These are phyloP conservation scores for Cinchona pubescens DNA, from an alignment of 257 asterid species.

Conservation along the genomic window DNA sequence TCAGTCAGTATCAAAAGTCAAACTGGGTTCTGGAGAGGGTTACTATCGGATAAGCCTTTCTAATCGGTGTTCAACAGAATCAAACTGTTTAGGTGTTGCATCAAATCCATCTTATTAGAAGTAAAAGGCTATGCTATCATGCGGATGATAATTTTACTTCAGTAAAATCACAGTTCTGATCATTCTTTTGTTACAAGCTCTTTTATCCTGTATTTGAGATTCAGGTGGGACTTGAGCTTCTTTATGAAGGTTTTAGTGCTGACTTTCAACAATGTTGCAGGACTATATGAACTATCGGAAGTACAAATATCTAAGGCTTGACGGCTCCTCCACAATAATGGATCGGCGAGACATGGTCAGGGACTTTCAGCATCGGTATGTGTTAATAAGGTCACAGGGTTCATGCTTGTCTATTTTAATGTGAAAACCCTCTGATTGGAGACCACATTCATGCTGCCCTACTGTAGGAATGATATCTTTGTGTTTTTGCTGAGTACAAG, in stretches of 20 bases:
- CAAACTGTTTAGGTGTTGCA: too few species aligned
- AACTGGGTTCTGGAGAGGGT: too few species aligned
- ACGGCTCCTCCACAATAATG: constrained; percentile 89
- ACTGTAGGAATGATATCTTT: constrained; percentile 72
- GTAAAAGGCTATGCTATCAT: not conserved
- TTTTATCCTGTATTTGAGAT: not conserved
- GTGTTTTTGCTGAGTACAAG: constrained; percentile 97
- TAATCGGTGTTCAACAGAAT: too few species aligned
- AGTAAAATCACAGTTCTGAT: not conserved
- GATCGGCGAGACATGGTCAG: constrained; percentile 98
- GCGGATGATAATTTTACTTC: not conserved
- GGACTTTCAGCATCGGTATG: constrained; percentile 94
- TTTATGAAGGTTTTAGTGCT: constrained; percentile 3
- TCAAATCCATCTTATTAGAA: not conserved
- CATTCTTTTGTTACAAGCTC: too few species aligned
- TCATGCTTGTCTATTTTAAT: not conserved
- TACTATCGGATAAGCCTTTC: not conserved
- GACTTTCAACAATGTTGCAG: constrained; percentile 44
- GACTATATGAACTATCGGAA: constrained; percentile 94
- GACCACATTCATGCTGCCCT: constrained; percentile 7
- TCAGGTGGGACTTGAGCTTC: not conserved
- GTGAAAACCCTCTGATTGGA: not conserved
- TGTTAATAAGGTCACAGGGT: constrained; percentile 9
- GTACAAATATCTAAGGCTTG: constrained; percentile 86
- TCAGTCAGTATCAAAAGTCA: too few species aligned